Conservation (phyloP, 176 grass and related monocot species). For the Phoenix roebelenii region DNA sequence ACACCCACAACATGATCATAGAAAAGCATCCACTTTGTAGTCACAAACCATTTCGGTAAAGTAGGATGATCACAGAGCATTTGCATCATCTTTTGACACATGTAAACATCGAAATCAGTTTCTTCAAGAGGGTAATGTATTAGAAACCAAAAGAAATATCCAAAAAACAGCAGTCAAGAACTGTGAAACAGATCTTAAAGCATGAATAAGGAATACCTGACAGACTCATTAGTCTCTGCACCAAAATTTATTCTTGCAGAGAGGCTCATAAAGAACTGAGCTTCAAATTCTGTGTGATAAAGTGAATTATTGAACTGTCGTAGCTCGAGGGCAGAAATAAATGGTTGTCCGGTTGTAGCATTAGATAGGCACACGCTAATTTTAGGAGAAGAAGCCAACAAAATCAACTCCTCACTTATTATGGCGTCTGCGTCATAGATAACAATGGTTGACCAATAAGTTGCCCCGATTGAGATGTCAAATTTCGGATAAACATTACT, state of each 20-base stretch:
- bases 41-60: too few species aligned
- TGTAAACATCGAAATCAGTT: too few species aligned
- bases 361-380: constrained; percentile 58
- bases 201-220: constrained; percentile 22
- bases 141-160: too few species aligned
- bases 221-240: constrained; percentile 35
- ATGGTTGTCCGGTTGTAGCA: constrained; percentile 47
- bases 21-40: too few species aligned
- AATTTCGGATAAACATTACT: constrained; percentile 79
- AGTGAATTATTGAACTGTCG: constrained; percentile 58
- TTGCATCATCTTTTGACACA: too few species aligned
- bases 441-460: constrained; percentile 58
- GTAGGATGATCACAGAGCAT: too few species aligned
- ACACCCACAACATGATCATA: too few species aligned
- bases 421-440: constrained; percentile 45
- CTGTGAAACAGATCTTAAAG: too few species aligned
- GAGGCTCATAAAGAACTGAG: constrained; percentile 42
- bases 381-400: constrained; percentile 25
- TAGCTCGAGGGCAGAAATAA: constrained; percentile 76
- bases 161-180: too few species aligned
- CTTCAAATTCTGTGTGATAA: constrained; percentile 60
- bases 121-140: too few species aligned
- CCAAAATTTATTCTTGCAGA: constrained; percentile 77
- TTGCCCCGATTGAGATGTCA: constrained; percentile 56
- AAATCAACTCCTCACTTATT: constrained; percentile 38